A percentile compares a stretch with the other conserved stretches of the same genome.
Evolutionary conservation across 441 rosid species (phyloP).

Genomic region (Jatropha podagrica): DNA sequence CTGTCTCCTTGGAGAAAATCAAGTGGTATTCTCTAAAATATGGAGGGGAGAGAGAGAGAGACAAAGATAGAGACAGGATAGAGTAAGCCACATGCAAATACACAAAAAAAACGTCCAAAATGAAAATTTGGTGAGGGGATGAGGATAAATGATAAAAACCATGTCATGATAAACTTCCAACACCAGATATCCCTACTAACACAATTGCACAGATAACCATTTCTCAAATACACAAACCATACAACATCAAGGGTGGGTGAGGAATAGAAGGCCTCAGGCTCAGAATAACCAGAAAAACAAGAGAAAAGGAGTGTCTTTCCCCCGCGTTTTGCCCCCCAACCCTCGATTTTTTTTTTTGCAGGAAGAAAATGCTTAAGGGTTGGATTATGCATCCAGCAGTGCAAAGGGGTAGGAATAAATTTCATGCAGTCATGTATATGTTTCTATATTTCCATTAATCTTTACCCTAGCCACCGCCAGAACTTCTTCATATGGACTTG

Average conservation of each 20-base stretch:
- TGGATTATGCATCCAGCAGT: neutral
- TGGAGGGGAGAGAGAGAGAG: neutral
- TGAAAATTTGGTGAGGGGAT: neutral
- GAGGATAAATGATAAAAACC: neutral
- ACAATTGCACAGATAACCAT: neutral
- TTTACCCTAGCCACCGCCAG: neutral
- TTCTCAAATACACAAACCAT: neutral
- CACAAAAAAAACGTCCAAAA: neutral
- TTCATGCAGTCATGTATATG: neutral
- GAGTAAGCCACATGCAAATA: neutral
- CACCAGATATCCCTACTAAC: neutral
- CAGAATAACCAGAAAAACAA: neutral
- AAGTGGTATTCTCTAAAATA: constrained; percentile 88
- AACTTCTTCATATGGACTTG: constrained; percentile 1
- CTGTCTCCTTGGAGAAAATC: constrained; percentile 92
- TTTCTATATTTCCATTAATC: neutral
- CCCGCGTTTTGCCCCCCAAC: no score
- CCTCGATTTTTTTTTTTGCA: neutral
- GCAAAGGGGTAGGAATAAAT: neutral
- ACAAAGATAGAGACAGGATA: neutral
- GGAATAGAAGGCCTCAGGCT: neutral
- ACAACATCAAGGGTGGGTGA: neutral
- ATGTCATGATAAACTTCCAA: neutral
- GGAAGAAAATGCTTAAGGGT: neutral
- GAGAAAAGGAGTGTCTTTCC: neutral